These are phyloP conservation scores for Arabidopsis lyrata DNA, from an alignment of 441 rosid genomes.

Conservation along the genomic window DNA sequence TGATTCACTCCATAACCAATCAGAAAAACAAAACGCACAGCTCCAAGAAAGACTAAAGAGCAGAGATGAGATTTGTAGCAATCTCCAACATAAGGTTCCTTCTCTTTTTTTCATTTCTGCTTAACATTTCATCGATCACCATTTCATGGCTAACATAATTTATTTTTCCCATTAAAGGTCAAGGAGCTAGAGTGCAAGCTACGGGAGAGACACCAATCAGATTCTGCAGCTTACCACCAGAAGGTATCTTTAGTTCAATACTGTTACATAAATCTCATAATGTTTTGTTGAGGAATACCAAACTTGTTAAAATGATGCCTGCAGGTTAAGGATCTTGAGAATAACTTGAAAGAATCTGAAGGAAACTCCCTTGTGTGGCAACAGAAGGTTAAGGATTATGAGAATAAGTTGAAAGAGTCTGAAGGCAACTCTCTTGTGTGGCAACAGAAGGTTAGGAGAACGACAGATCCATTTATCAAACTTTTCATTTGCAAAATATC, in stretches of 20 bases:
- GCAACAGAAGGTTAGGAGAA: constrained; percentile 64
- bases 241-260: constrained; percentile 54
- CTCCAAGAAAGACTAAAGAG: constrained; percentile 74
- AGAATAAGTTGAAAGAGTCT: constrained; percentile 72
- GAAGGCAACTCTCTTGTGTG: constrained; percentile 54
- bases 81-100: constrained; percentile 74
- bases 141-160: constrained; percentile 35
- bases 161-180: constrained; percentile 48
- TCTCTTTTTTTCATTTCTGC: not conserved
- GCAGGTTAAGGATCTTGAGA: constrained; percentile 81
- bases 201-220: constrained; percentile 66
- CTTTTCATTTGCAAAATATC: constrained; percentile 15
- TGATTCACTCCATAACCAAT: constrained; percentile 60
- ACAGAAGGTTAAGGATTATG: constrained; percentile 73
- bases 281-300: constrained; percentile 2
- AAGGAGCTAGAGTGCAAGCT: constrained; percentile 79
- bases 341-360: constrained; percentile 70
- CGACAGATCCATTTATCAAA: constrained; percentile 1
- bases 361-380: constrained; percentile 55
- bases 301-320: constrained; percentile 26
- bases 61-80: constrained; percentile 69
- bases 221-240: constrained; percentile 55
- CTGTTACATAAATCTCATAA: not conserved
- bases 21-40: constrained; percentile 69
- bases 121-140: constrained; percentile 17